Base-by-base conservation (phyloP, 1,284 basidiomycete genomes). In the Puccinia coronata region DNA sequence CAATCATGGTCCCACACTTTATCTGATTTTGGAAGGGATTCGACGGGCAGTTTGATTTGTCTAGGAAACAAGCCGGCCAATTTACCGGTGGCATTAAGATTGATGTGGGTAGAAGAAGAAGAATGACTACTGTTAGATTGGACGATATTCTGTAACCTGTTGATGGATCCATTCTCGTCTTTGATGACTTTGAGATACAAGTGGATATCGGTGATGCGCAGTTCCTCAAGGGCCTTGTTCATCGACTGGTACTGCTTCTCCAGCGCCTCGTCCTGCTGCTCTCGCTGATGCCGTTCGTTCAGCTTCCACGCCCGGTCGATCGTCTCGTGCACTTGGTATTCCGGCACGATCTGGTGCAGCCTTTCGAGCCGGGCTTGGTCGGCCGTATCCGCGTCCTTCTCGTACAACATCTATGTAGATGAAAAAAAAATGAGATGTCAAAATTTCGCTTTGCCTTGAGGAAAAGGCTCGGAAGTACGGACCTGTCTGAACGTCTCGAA, bases 51-150 rank as follows among this genome's bases (percentile, higher is more conserved):
- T 75, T 90, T 89, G 85, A 94, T 85, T 85, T 94, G 93, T 81
- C 92, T 89, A 81, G 94, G 94, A 86, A 96, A 92, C 57, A 96
- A 86, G 0, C 94, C 94, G 2, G 25, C 0, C n/a, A 81, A 49
- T 59, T 81, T 81, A 2, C 80, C 80, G 2, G 80, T 75, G 16
- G 72, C 59, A 34, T 81, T 81, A 1, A 81, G 14, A n/a, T 59
- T 72, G 20, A 57, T 51, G 8, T 67, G 8, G n/a, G n/a, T n/a
- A n/a, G n/a, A n/a, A n/a, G n/a, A n/a, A 67, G 6, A 8, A n/a
- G 31, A 12, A 2, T 51, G 16, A 34, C 34, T 49, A 6, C 23
- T 16, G 2, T 34, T 61, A 20, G 18, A 8, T 43, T 63, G 57
- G 20, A 36, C 36, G 34, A 75, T 61, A 55, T 81, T 81, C 59